These are phyloP conservation scores for Gynostemma pentaphyllum DNA, from an alignment of 306 rosid species.

Conservation along the genomic window DNA sequence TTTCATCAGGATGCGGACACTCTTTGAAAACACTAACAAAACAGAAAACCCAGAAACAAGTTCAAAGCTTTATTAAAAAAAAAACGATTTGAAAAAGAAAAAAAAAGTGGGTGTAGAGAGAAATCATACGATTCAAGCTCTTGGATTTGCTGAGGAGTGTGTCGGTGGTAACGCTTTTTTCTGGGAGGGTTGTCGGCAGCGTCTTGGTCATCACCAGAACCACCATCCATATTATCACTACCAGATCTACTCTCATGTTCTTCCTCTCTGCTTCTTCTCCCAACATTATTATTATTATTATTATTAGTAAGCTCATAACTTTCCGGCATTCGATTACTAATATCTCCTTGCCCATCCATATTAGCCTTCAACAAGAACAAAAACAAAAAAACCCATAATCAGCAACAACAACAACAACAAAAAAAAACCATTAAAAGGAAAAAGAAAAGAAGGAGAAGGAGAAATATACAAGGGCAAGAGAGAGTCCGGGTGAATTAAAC, in stretches of 20 bases:
- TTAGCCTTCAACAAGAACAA: conserved; percentile 41
- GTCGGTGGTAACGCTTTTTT: conserved; percentile 97
- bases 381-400: not conserved
- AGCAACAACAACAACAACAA: not conserved
- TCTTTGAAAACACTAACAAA: conserved; percentile 71
- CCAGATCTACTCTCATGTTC: conserved; percentile 99
- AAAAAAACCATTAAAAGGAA: not conserved
- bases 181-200: conserved; percentile 73
- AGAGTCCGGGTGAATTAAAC: conserved; percentile 93
- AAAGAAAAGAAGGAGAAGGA: not conserved
- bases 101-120: not conserved
- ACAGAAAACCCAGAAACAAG: not conserved
- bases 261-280: conserved; percentile 64
- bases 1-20: conserved; percentile 99
- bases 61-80: not conserved
- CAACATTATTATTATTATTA: too few species aligned
- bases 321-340: conserved; percentile 32
- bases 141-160: conserved; percentile 99
- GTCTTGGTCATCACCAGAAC: conserved; percentile 86
- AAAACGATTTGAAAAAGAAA: not conserved
- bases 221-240: conserved; percentile 87
- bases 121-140: conserved; percentile 76
- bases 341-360: conserved; percentile 73
- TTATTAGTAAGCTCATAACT: conserved; percentile 51
- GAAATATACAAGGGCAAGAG: conserved; percentile 76